phyloP scores from a whole-genome alignment of 371 early-diverging fungal species.

The Mortierella sp. region DNA sequence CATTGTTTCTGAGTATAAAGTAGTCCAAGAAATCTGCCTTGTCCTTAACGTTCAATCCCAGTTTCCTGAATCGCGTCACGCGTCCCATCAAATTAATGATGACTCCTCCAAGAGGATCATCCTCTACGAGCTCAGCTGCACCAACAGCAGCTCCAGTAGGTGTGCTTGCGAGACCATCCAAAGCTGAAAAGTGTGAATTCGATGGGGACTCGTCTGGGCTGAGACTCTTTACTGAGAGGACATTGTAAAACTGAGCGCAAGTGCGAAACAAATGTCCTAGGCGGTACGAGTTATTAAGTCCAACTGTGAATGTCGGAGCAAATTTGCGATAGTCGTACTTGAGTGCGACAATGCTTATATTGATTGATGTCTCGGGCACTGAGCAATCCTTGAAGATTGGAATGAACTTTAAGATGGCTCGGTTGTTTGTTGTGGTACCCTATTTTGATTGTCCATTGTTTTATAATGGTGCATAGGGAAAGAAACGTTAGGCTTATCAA shows the following conservation, averaged over 20 bases:
- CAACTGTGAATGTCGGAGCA: slow-evolving; percentile 78
- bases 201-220: slow-evolving; percentile 65
- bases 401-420: slow-evolving; percentile 82
- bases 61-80: slow-evolving; percentile 78
- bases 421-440: slow-evolving; percentile 91
- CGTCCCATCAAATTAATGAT: slow-evolving; percentile 72
- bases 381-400: slow-evolving; percentile 73
- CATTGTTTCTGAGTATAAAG: slow-evolving; percentile 70
- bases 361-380: slow-evolving; percentile 64
- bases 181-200: slow-evolving; percentile 39
- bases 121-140: slow-evolving; percentile 52
- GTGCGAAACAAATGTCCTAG: slow-evolving; percentile 69
- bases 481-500: background rate
- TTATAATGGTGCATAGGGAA: background rate
- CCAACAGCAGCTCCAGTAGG: slow-evolving; percentile 55
- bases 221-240: slow-evolving; percentile 67
- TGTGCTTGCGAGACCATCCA: slow-evolving; percentile 37
- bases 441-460: slow-evolving; percentile 16
- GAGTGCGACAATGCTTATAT: slow-evolving; percentile 74
- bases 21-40: slow-evolving; percentile 86
- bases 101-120: slow-evolving; percentile 71
- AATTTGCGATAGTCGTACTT: slow-evolving; percentile 80
- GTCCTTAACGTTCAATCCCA: slow-evolving; percentile 78
- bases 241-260: slow-evolving; percentile 73
- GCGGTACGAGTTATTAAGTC: slow-evolving; percentile 57